Evolutionary conservation across 345 rosid species (phyloP).

Genomic region (Passiflora organensis): DNA sequence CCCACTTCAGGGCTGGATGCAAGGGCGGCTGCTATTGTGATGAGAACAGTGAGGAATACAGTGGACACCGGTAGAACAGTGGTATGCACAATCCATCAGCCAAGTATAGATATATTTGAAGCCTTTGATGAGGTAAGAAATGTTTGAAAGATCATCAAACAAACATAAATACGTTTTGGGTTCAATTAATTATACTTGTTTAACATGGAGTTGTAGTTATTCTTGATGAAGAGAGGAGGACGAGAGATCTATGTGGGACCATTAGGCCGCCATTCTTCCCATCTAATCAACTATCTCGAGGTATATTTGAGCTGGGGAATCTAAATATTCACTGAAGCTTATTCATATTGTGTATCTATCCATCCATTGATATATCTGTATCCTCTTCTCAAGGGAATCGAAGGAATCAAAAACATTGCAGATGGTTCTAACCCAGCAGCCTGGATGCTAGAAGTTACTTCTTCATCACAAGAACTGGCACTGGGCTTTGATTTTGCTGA

Average conservation of each 20-base stretch:
- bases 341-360: background rate
- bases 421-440: conserved; percentile 58
- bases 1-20: conserved; percentile 97
- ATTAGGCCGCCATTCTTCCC: conserved; percentile 56
- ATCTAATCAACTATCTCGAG: conserved; percentile 64
- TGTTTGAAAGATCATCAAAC: background rate
- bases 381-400: conserved; percentile 21
- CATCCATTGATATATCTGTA: background rate
- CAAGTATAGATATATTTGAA: conserved; percentile 88
- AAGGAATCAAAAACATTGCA: conserved; percentile 34
- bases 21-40: conserved; percentile 90
- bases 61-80: conserved; percentile 94
- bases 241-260: conserved; percentile 78
- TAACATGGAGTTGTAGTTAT: conserved; percentile 36
- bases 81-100: conserved; percentile 92
- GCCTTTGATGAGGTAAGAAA: conserved; percentile 74
- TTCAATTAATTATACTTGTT: background rate
- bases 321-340: background rate
- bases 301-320: conserved; percentile 44
- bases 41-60: conserved; percentile 88
- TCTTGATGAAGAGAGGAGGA: conserved; percentile 73
- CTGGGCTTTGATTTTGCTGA: conserved; percentile 36
- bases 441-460: conserved; percentile 53
- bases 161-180: background rate
- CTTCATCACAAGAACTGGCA: conserved; percentile 34